Conservation (phyloP, 306 rosid species). For the Ochetophila trinervis region DNA sequence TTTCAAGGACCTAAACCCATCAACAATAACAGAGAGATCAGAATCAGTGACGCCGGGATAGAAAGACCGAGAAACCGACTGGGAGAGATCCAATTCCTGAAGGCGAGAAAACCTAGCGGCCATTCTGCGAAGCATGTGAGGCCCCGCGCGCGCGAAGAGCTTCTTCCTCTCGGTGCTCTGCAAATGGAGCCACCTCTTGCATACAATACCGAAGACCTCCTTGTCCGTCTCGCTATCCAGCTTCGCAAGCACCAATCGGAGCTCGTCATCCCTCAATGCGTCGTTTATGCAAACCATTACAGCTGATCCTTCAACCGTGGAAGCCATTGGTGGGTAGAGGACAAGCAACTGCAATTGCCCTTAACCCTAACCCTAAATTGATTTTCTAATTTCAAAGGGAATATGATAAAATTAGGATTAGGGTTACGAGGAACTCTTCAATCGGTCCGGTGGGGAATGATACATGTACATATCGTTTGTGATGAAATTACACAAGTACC, state of each 20-base stretch:
- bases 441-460: background rate
- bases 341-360: background rate
- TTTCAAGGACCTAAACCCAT: conserved; percentile 61
- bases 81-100: conserved; percentile 74
- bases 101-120: conserved; percentile 77
- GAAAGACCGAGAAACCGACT: conserved; percentile 90
- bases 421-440: background rate
- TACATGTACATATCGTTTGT: background rate
- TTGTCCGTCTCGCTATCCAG: conserved; percentile 64
- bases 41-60: conserved; percentile 88
- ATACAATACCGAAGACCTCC: conserved; percentile 78
- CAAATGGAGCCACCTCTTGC: conserved; percentile 83
- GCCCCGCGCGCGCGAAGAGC: conserved; percentile 88
- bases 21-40: conserved; percentile 72
- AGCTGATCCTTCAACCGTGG: conserved; percentile 16
- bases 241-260: conserved; percentile 61
- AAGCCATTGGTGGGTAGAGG: conserved; percentile 35
- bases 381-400: background rate
- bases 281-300: conserved; percentile 56
- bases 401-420: background rate
- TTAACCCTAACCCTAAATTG: conserved; percentile 15
- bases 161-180: conserved; percentile 92
- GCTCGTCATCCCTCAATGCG: conserved; percentile 69
- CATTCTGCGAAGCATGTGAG: conserved; percentile 77
- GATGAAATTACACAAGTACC: no score